These are phyloP conservation scores for Pseudogymnoascus sp. DNA, from an alignment of 2,329 filamentous ascomycete species.

Conservation along the genomic window DNA sequence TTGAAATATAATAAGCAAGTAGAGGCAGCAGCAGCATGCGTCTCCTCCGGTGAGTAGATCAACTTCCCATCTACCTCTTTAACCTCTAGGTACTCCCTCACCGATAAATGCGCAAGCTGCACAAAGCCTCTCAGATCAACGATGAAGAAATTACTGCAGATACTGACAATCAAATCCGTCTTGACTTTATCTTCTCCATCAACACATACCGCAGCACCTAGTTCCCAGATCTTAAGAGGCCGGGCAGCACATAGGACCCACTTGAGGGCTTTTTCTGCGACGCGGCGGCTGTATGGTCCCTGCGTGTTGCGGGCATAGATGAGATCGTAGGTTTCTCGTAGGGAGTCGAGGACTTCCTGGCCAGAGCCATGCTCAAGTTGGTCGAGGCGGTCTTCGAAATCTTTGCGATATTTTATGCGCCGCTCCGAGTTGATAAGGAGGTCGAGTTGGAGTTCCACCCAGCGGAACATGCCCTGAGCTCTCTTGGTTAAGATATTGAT, in stretches of 20 bases:
- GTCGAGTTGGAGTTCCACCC: slow-evolving; percentile 15
- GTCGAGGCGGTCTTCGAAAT: slow-evolving; percentile 13
- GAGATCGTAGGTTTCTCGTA: slow-evolving; percentile 15
- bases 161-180: too few relatives aligned
- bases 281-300: slow-evolving; percentile 12
- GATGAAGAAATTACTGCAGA: too few relatives aligned
- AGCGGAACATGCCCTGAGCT: slow-evolving; percentile 16
- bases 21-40: slow-evolving; percentile 12
- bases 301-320: slow-evolving; percentile 15
- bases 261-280: slow-evolving; percentile 14
- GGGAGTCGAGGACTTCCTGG: slow-evolving; percentile 14
- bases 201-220: too few relatives aligned
- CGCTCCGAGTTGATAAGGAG: slow-evolving; percentile 13
- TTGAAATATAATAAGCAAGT: slow-evolving; percentile 12
- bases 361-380: slow-evolving; percentile 14
- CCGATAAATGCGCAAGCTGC: slow-evolving; percentile 12
- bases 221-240: too few relatives aligned
- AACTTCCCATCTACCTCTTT: slow-evolving; percentile 11
- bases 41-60: slow-evolving; percentile 12
- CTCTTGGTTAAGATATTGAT: slow-evolving; percentile 9
- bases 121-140: too few relatives aligned
- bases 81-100: slow-evolving; percentile 16
- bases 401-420: slow-evolving; percentile 13
- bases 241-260: slow-evolving; percentile 15
- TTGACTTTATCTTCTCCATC: too few relatives aligned